phyloP scores from a whole-genome alignment of 306 rosid species.

The Arachis stenosperma region DNA sequence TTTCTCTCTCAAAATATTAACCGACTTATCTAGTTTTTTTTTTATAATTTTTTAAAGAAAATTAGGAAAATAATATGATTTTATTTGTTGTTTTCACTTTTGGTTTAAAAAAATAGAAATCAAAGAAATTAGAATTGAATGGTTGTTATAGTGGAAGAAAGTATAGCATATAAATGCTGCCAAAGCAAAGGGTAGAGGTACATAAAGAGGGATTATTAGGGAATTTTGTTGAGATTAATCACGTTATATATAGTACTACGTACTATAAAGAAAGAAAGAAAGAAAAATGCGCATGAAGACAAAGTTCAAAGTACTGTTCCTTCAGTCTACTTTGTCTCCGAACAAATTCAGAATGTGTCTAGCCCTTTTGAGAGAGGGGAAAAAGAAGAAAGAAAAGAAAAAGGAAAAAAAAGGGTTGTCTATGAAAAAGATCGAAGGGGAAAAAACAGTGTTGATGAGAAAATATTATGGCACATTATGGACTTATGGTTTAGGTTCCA shows the following conservation, averaged over 20 bases:
- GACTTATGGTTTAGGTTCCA: too few species aligned
- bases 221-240: constrained; percentile 29
- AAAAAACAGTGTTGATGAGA: background rate
- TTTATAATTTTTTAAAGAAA: too few species aligned
- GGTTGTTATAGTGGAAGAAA: background rate
- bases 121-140: too few species aligned
- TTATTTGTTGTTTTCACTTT: too few species aligned
- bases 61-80: too few species aligned
- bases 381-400: too few species aligned
- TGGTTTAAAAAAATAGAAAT: too few species aligned
- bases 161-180: background rate
- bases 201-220: background rate
- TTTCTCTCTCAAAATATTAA: constrained; percentile 10
- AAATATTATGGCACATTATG: background rate
- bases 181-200: constrained; percentile 28
- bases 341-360: constrained; percentile 31
- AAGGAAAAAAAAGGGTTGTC: background rate
- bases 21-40: too few species aligned
- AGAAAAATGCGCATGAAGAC: constrained; percentile 33
- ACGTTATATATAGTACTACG: constrained; percentile 18
- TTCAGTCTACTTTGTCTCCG: constrained; percentile 34
- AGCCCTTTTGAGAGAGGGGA: background rate
- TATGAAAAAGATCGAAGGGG: constrained; percentile 3
- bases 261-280: background rate
- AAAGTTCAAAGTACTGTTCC: constrained; percentile 39